Evolutionary conservation across 1,284 basidiomycete genomes (phyloP).

Genomic region (Butyriboletus appendiculatus): DNA sequence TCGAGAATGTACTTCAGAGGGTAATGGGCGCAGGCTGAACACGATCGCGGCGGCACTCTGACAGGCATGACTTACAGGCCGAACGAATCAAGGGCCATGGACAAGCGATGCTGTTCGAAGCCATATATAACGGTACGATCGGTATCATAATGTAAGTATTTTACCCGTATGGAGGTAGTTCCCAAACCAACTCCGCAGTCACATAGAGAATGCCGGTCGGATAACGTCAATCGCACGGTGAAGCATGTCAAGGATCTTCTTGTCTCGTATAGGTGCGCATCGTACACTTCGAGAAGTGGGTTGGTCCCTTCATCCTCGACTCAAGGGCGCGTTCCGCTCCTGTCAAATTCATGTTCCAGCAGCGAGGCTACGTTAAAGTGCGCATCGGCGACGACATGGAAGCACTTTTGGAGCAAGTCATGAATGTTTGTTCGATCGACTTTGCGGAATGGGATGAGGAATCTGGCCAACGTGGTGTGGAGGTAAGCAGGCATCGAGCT

Average conservation of each 20-base stretch:
- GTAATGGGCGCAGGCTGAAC: slow-evolving; percentile 38
- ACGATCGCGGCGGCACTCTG: neutral
- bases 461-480: slow-evolving; percentile 37
- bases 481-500: slow-evolving; percentile 37
- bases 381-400: slow-evolving; percentile 48
- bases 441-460: slow-evolving; percentile 43
- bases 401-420: slow-evolving; percentile 46
- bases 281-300: neutral
- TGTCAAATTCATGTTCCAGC: slow-evolving; percentile 77
- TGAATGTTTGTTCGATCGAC: slow-evolving; percentile 60
- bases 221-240: slow-evolving; percentile 73
- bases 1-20: slow-evolving; percentile 69
- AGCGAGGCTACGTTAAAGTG: slow-evolving; percentile 66
- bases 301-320: slow-evolving; percentile 1
- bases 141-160: slow-evolving; percentile 74
- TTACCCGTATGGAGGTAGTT: neutral
- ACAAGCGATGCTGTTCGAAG: slow-evolving; percentile 68
- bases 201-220: slow-evolving; percentile 73
- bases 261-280: slow-evolving; percentile 55
- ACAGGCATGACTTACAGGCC: slow-evolving; percentile 40
- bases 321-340: slow-evolving; percentile 68
- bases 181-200: slow-evolving; percentile 12
- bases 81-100: slow-evolving; percentile 51
- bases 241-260: slow-evolving; percentile 65
- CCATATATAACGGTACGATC: slow-evolving; percentile 65